Evolutionary conservation across 106 monocot species (phyloP).

Genomic region (Platanthera zijinensis): DNA sequence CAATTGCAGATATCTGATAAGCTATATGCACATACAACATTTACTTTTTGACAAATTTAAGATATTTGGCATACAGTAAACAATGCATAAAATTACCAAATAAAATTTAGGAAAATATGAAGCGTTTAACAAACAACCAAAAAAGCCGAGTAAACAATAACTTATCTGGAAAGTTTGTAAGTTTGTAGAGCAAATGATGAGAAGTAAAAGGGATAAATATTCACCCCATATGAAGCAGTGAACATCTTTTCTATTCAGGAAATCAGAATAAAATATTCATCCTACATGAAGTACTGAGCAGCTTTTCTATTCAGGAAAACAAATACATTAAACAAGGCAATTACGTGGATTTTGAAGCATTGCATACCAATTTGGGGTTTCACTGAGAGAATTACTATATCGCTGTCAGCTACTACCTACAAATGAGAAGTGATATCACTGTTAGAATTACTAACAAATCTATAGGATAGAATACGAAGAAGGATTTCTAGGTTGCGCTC

Average conservation of each 20-base stretch:
- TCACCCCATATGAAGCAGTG: neutral
- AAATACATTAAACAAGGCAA: neutral
- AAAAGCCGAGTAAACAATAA: neutral
- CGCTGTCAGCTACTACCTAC: constrained; percentile 71
- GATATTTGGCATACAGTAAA: neutral
- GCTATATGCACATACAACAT: neutral
- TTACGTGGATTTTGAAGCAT: neutral
- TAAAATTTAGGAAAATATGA: neutral
- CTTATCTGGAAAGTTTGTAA: neutral
- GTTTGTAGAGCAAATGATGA: neutral
- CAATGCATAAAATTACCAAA: neutral
- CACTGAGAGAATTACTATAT: constrained; percentile 78
- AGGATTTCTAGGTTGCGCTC: neutral
- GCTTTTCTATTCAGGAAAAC: neutral
- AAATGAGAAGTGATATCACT: constrained; percentile 6
- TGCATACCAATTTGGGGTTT: constrained; percentile 87
- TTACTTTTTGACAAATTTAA: neutral
- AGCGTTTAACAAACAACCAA: neutral
- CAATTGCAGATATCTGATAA: neutral
- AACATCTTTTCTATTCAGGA: neutral
- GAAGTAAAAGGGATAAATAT: neutral
- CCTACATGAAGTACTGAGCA: neutral
- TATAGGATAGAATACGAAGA: neutral
- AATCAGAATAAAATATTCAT: neutral
- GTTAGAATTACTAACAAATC: neutral